Evolutionary conservation across 768 basidiomycete species (phyloP).

Genomic region (Calocybe cyanea): DNA sequence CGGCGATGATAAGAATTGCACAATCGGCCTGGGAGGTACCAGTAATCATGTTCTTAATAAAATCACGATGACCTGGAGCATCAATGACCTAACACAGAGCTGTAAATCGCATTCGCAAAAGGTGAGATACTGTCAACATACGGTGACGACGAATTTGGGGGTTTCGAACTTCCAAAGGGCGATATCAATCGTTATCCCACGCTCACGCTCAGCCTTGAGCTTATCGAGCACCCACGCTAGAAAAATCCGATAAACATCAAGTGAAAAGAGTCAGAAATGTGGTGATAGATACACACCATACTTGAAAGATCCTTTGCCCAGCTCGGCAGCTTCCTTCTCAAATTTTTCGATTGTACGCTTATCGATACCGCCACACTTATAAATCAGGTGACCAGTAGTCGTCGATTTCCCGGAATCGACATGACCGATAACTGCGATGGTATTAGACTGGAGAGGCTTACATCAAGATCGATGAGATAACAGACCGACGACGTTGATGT

Average conservation of each 20-base stretch:
- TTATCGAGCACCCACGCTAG: conserved; percentile 99
- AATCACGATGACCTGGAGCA: conserved; percentile 99
- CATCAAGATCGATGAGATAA: conserved; percentile 27
- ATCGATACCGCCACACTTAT: conserved; percentile 99
- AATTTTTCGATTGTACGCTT: conserved; percentile 99
- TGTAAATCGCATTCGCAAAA: too few species aligned
- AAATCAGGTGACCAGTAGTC: conserved; percentile 99
- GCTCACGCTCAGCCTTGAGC: conserved; percentile 99
- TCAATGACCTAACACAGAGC: conserved; percentile 99
- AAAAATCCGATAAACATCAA: conserved; percentile 25
- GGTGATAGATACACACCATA: conserved; percentile 61
- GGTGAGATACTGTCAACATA: conserved; percentile 38
- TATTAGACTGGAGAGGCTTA: conserved; percentile 21
- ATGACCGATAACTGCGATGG: conserved; percentile 84
- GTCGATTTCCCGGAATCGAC: conserved; percentile 99
- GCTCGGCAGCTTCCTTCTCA: conserved; percentile 99
- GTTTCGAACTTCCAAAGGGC: conserved; percentile 99
- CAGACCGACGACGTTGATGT: conserved; percentile 97
- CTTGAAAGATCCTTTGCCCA: conserved; percentile 99
- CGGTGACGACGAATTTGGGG: conserved; percentile 91
- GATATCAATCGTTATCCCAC: conserved; percentile 99
- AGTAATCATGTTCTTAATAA: conserved; percentile 99
- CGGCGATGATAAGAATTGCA: conserved; percentile 98
- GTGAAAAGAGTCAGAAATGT: conserved; percentile 13
- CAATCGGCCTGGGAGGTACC: conserved; percentile 99